These are phyloP conservation scores for Pseudisothecium myosuroides DNA, from an alignment of 225 moss, liverwort and hornwort genomes.

Conservation along the genomic window DNA sequence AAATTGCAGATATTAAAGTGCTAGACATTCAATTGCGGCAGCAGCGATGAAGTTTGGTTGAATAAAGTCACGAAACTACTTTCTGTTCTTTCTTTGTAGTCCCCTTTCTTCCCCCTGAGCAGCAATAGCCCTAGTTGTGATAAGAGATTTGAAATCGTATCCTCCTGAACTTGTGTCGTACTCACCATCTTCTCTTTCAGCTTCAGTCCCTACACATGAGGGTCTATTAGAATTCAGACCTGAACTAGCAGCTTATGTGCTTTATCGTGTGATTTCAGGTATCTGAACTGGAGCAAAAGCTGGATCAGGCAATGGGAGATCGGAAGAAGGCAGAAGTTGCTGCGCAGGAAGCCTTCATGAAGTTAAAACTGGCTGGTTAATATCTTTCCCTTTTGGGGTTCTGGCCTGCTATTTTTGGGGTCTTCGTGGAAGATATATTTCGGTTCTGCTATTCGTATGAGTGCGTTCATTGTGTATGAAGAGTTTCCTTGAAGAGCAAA, in stretches of 20 bases:
- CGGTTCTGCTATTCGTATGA: background rate
- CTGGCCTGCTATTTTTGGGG: background rate
- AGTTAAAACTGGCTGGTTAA: slow-evolving; percentile 28
- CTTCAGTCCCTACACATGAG: background rate
- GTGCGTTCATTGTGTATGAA: background rate
- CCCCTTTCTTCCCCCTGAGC: background rate
- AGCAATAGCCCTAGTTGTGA: background rate
- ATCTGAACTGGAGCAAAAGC: slow-evolving; percentile 26
- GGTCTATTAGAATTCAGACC: background rate
- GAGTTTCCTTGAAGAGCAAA: background rate
- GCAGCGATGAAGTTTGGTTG: background rate
- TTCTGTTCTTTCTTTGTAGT: background rate
- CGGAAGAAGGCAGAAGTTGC: slow-evolving; percentile 34
- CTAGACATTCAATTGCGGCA: background rate
- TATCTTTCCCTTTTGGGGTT: background rate
- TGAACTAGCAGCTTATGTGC: background rate
- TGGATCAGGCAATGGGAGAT: slow-evolving; percentile 30
- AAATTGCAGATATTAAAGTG: background rate
- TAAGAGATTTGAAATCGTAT: background rate
- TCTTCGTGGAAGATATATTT: background rate
- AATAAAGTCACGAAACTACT: background rate
- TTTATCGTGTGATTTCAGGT: slow-evolving; percentile 8
- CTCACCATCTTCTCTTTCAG: background rate
- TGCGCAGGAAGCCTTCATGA: slow-evolving; percentile 22
- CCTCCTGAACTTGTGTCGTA: background rate